These are phyloP conservation scores for Mycena sanguinolenta DNA, from an alignment of 768 basidiomycete genomes.

Conservation along the genomic window DNA sequence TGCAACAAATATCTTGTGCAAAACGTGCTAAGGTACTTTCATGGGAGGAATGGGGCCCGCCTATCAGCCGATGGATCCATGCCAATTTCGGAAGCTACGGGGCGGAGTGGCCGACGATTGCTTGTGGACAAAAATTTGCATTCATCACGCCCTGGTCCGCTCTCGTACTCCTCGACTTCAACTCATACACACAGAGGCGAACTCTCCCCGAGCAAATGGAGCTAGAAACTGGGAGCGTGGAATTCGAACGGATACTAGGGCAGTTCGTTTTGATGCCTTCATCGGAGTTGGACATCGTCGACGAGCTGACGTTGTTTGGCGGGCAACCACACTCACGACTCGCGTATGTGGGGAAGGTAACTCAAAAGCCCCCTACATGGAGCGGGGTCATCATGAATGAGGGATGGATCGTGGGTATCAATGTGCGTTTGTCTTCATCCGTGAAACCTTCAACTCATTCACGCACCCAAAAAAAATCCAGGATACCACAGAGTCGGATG, in stretches of 20 bases:
- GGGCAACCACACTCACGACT: conserved; percentile 44
- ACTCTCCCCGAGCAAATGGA: neutral
- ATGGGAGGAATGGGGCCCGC: conserved; percentile 14
- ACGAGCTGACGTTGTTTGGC: conserved; percentile 39
- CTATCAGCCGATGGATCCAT: neutral
- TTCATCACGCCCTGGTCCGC: neutral
- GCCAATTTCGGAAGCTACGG: neutral
- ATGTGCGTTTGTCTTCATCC: conserved; percentile 40
- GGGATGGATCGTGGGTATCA: conserved; percentile 54
- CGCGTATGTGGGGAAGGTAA: conserved; percentile 43
- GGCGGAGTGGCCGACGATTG: neutral
- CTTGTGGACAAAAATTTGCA: neutral
- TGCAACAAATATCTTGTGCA: neutral
- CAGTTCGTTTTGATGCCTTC: neutral
- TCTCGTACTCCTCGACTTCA: conserved; percentile 12
- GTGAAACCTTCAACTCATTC: neutral
- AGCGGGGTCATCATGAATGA: conserved; percentile 57
- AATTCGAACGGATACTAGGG: neutral
- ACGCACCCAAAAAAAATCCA: neutral
- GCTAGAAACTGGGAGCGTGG: neutral
- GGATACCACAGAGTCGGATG: neutral
- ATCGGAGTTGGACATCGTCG: neutral
- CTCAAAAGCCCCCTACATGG: conserved; percentile 35
- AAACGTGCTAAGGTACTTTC: neutral
- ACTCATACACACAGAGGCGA: conserved; percentile 3